phyloP scores from a whole-genome alignment of 257 asterid genomes.

The Penstemon newberryi region DNA sequence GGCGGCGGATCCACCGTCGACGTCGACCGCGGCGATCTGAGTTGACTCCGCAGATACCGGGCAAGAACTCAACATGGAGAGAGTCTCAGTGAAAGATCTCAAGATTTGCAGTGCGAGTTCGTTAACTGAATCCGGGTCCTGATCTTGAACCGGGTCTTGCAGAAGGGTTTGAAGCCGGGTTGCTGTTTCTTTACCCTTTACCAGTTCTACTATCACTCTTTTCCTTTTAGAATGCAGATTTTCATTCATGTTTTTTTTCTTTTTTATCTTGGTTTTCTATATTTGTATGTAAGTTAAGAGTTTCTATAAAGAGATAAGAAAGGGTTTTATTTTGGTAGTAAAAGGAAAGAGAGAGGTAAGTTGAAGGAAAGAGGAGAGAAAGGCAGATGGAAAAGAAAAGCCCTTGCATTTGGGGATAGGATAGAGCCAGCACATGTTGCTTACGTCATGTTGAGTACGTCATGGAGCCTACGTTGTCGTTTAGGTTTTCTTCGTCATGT shows the following conservation, averaged over 20 bases:
- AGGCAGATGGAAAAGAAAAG: conserved; percentile 22
- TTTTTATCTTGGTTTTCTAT: not conserved
- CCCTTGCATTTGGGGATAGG: conserved; percentile 19
- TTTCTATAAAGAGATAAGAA: not conserved
- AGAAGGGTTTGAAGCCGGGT: conserved; percentile 47
- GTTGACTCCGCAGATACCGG: not conserved
- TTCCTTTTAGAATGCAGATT: conserved; percentile 29
- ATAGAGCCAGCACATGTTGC: not conserved
- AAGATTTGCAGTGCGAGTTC: conserved; percentile 36
- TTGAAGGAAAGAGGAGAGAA: conserved; percentile 33
- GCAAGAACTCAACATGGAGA: conserved; percentile 34
- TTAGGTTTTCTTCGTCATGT: too few relatives aligned
- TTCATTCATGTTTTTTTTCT: not conserved
- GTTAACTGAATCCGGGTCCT: conserved; percentile 28
- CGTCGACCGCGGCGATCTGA: conserved; percentile 42
- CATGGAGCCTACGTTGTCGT: not conserved
- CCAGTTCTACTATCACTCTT: conserved; percentile 34
- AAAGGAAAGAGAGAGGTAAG: conserved; percentile 40
- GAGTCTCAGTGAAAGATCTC: conserved; percentile 45
- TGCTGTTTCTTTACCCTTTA: conserved; percentile 43
- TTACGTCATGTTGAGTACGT: conserved; percentile 1
- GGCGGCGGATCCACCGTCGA: not conserved
- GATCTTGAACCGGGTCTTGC: conserved; percentile 9
- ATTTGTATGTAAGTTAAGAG: not conserved
- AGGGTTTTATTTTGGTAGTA: not conserved